Evolutionary conservation across 2,329 filamentous ascomycete genomes (phyloP).

Genomic region (Alternaria arborescens): DNA sequence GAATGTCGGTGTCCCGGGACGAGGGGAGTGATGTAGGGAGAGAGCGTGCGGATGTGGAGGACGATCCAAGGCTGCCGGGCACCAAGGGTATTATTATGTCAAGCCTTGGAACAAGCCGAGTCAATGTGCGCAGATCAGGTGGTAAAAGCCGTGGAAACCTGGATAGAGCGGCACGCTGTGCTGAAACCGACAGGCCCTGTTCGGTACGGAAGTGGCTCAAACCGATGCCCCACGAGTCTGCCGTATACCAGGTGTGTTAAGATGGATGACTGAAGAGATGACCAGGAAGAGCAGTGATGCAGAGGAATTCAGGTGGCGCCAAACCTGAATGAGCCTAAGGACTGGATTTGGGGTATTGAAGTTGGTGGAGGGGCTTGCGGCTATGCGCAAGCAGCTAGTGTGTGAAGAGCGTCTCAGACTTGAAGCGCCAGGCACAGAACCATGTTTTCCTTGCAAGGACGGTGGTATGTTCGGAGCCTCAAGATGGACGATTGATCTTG

Average conservation of each 20-base stretch:
- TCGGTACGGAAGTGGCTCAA: conserved; percentile 48
- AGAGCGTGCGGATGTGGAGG: conserved; percentile 43
- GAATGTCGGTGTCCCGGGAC: conserved; percentile 49
- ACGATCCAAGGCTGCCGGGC: conserved; percentile 42
- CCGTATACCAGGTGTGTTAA: conserved; percentile 42
- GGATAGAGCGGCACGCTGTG: conserved; percentile 42
- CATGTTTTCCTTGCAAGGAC: conserved; percentile 41
- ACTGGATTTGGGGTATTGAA: conserved; percentile 27
- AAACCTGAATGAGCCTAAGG: conserved; percentile 31
- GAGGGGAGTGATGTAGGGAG: conserved; percentile 36
- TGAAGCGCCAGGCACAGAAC: conserved; percentile 50
- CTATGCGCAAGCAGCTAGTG: conserved; percentile 46
- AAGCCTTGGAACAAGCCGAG: conserved; percentile 34
- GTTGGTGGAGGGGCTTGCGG: conserved; percentile 30
- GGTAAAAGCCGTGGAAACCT: conserved; percentile 39
- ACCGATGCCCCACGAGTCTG: conserved; percentile 39
- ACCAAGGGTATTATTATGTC: conserved; percentile 48
- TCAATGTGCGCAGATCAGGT: conserved; percentile 44
- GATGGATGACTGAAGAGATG: conserved; percentile 40
- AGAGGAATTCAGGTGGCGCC: conserved; percentile 36
- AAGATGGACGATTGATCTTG: conserved; percentile 26
- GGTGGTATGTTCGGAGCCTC: conserved; percentile 28
- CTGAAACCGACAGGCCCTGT: conserved; percentile 48
- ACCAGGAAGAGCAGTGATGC: conserved; percentile 28
- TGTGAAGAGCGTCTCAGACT: conserved; percentile 52